Evolutionary conservation across 2,329 filamentous ascomycete species (phyloP).

Genomic region (Pseudogymnoascus destructans): DNA sequence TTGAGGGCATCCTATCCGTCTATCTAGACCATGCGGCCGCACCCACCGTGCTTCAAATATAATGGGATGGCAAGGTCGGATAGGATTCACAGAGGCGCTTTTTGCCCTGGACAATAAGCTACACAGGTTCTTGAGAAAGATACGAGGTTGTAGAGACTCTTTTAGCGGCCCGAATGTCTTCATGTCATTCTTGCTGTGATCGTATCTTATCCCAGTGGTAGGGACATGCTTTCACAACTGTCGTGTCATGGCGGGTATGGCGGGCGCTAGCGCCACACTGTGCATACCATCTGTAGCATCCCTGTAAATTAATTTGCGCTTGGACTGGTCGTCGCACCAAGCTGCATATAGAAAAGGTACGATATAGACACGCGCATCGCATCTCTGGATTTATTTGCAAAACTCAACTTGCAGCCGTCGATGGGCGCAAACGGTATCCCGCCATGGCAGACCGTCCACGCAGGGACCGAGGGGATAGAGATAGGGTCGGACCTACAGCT

Average conservation of each 20-base stretch:
- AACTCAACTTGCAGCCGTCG: neutral
- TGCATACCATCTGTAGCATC: neutral
- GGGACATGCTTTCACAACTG: neutral
- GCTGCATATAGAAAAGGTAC: neutral
- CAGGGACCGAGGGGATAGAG: neutral
- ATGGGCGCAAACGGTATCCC: neutral
- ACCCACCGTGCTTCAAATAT: neutral
- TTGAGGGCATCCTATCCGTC: neutral
- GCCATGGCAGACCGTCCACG: neutral
- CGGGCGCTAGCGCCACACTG: neutral
- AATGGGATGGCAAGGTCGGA: neutral
- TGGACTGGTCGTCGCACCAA: neutral
- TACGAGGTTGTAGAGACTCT: neutral
- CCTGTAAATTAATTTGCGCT: slow-evolving; percentile 2
- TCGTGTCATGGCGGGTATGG: slow-evolving; percentile 6
- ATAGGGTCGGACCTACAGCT: neutral
- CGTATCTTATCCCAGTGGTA: neutral
- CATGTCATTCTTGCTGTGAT: neutral
- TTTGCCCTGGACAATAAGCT: neutral
- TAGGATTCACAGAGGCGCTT: neutral
- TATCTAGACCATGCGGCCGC: neutral
- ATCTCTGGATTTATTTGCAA: neutral
- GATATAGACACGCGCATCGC: neutral
- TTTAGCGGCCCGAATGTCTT: neutral
- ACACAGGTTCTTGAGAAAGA: neutral